Evolutionary conservation across 2,329 filamentous ascomycete species (phyloP).

Genomic region (Ophiosphaerella korrae): DNA sequence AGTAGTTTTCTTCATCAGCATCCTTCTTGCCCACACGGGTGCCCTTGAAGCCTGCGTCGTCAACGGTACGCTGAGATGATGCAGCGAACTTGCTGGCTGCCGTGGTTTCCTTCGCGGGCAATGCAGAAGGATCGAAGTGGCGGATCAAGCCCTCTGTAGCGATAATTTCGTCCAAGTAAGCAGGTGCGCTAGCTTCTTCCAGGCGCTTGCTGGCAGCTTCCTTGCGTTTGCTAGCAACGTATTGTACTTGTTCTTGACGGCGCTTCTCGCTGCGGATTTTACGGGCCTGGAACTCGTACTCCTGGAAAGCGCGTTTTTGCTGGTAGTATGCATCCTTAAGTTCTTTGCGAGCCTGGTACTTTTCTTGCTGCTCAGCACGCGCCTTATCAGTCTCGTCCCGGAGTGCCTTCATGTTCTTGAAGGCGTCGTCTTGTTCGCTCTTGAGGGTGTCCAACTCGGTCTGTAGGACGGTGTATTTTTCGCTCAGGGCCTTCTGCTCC

Average conservation of each 20-base stretch:
- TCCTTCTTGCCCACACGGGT: slow-evolving; percentile 84
- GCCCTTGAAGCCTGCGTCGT: slow-evolving; percentile 83
- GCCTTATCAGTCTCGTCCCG: slow-evolving; percentile 85
- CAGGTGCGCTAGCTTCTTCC: slow-evolving; percentile 80
- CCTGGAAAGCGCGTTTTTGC: slow-evolving; percentile 78
- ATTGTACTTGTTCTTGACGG: slow-evolving; percentile 78
- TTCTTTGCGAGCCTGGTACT: slow-evolving; percentile 79
- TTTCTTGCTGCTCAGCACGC: slow-evolving; percentile 84
- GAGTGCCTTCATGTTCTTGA: slow-evolving; percentile 83
- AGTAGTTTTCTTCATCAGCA: slow-evolving; percentile 84
- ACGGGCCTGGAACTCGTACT: slow-evolving; percentile 83
- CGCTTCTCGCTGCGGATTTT: slow-evolving; percentile 77
- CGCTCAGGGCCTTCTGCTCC: slow-evolving; percentile 83
- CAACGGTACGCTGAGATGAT: slow-evolving; percentile 82
- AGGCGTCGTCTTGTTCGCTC: slow-evolving; percentile 87
- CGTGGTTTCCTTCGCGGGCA: slow-evolving; percentile 65
- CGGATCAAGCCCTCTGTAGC: slow-evolving; percentile 84
- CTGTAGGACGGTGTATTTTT: slow-evolving; percentile 84
- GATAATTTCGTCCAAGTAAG: slow-evolving; percentile 91
- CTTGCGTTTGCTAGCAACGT: slow-evolving; percentile 73
- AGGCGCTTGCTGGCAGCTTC: slow-evolving; percentile 77
- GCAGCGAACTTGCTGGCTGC: slow-evolving; percentile 70
- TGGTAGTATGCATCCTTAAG: slow-evolving; percentile 89
- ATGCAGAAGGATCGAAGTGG: slow-evolving; percentile 81
- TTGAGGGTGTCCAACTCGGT: slow-evolving; percentile 89